Base-by-base conservation (phyloP, 169 alveolate species). In the Plasmodium coatneyi region DNA sequence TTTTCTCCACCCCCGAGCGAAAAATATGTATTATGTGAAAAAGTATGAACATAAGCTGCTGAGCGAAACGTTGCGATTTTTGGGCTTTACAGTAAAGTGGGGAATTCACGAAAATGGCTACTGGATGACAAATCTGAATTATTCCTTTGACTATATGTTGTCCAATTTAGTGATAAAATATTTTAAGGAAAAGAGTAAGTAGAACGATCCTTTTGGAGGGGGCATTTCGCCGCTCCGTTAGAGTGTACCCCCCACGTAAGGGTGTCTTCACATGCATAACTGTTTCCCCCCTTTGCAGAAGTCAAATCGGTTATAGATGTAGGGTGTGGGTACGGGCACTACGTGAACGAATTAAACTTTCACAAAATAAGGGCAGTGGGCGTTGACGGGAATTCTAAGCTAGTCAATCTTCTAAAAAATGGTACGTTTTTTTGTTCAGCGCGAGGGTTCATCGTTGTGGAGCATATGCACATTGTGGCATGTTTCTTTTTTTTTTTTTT, bases 81-180 rank as follows among this genome's bases (percentile, higher is more conserved):
- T 87, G 39, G 93, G 93, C 4, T 87, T 87, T 78, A 87, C 93
- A 25, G 43, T 87, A 14, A 87, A 87, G 30, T 87, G 93, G 93
- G 93, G 93, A 36, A 87, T 87, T 54, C 93, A 87, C 71, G 93
- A 87, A 41, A 87, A 87, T 78, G 93, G 93, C 5, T 87, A 87
- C 80, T 87, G 93, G 93, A 5, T 87, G 34, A 54, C 93, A 16
- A 87, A 87, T 39, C 30, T 87, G 34, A 87, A 87, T 14, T 87
- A 87, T 54, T 25, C 93, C 9, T 87, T 87, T 78, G 93, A 87
- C 70, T 87, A 87, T 71, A 78, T 87, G 10, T 41, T 87, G 46
- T 87, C 93, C 7, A 87, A 87, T 56, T 60, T 87, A 36, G 71
- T 87, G n/a, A 78, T 87, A 87, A 74, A 78, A 87, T 87, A 87